Percentiles rank a stretch among this genome's conserved stretches.
Evolutionary conservation across 2,329 filamentous ascomycete species (phyloP).

Genomic region (Ilyonectria destructans): DNA sequence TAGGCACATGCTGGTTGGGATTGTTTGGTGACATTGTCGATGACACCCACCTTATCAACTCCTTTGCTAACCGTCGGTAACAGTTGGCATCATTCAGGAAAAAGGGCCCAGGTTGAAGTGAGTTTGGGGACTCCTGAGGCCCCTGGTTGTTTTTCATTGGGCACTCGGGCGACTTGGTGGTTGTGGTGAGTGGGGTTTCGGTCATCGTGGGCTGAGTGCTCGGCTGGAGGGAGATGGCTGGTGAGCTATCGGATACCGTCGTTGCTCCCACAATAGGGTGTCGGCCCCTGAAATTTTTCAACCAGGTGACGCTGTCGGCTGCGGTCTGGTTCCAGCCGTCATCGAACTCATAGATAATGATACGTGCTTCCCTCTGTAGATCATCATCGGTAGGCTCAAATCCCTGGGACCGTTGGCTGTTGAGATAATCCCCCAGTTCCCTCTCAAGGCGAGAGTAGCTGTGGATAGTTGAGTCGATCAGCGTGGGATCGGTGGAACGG

Average conservation of each 20-base stretch:
- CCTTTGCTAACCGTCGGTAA: conserved; percentile 69
- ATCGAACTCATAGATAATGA: conserved; percentile 75
- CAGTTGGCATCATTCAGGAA: conserved; percentile 75
- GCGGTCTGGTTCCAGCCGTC: conserved; percentile 77
- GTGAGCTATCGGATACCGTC: conserved; percentile 41
- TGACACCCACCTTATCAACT: conserved; percentile 68
- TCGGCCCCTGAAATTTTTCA: conserved; percentile 67
- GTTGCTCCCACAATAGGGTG: conserved; percentile 52
- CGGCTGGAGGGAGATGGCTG: conserved; percentile 43
- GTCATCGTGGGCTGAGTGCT: conserved; percentile 38
- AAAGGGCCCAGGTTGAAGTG: conserved; percentile 51
- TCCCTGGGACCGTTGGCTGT: conserved; percentile 61
- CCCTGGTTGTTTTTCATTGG: conserved; percentile 27
- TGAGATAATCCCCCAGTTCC: conserved; percentile 70
- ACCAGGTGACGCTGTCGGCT: conserved; percentile 70
- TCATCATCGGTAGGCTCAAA: conserved; percentile 68
- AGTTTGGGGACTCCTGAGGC: conserved; percentile 24
- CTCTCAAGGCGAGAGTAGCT: conserved; percentile 71
- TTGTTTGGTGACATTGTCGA: conserved; percentile 73
- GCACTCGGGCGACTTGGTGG: conserved; percentile 36
- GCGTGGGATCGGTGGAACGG: conserved; percentile 68
- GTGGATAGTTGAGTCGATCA: conserved; percentile 74
- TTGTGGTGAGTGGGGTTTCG: conserved; percentile 34
- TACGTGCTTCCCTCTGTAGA: conserved; percentile 70
- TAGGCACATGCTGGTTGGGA: conserved; percentile 72